These are phyloP conservation scores for Casuarina glauca DNA, from an alignment of 306 rosid species.

Conservation along the genomic window DNA sequence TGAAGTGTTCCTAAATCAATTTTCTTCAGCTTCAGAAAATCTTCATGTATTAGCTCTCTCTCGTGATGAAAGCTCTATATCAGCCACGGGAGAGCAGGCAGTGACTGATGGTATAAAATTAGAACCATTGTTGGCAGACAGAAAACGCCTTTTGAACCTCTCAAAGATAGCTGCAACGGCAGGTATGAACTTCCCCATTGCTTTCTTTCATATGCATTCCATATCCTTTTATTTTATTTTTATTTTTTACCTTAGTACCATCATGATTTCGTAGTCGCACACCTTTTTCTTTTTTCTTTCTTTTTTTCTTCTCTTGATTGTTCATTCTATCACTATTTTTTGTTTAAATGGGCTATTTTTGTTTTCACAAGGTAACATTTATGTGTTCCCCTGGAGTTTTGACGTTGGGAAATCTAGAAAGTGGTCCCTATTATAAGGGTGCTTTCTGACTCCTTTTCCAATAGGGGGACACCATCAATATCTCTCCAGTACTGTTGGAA, in stretches of 20 bases:
- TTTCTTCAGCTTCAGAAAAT: constrained; percentile 81
- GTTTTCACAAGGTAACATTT: neutral
- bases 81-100: constrained; percentile 52
- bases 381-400: neutral
- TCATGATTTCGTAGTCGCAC: constrained; percentile 16
- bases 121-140: constrained; percentile 57
- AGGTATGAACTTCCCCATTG: constrained; percentile 43
- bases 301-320: neutral
- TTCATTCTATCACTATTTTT: constrained; percentile 15
- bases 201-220: constrained; percentile 1
- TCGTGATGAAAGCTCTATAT: constrained; percentile 45
- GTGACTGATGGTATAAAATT: constrained; percentile 35
- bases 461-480: neutral
- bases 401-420: neutral
- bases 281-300: constrained; percentile 1
- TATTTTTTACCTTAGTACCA: neutral
- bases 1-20: constrained; percentile 82
- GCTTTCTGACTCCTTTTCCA: neutral
- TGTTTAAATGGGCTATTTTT: constrained; percentile 9
- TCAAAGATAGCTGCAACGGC: constrained; percentile 91
- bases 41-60: constrained; percentile 82
- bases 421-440: neutral
- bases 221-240: neutral
- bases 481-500: neutral
- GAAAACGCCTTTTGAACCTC: constrained; percentile 82